These are phyloP conservation scores for Coemansia asiatica DNA, from an alignment of 192 early-diverging fungal genomes.

Conservation along the genomic window DNA sequence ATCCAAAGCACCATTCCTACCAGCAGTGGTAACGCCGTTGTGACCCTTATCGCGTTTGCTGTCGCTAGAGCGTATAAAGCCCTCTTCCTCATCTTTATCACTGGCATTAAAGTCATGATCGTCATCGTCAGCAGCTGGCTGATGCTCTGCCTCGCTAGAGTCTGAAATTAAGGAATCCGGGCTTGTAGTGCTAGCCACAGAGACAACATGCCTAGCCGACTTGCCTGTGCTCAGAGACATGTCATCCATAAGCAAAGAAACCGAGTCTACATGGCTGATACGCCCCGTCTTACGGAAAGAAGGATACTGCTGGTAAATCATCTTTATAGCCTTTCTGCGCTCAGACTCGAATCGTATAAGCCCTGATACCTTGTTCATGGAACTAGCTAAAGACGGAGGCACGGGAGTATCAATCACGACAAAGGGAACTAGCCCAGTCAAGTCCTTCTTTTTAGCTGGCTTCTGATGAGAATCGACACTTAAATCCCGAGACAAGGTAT, in stretches of 20 bases:
- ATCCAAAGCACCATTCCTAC: neutral
- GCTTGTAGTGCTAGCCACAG: neutral
- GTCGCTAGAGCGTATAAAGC: neutral
- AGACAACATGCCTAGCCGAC: neutral
- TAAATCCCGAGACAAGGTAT: neutral
- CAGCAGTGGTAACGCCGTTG: no score
- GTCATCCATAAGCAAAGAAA: neutral
- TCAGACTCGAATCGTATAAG: neutral
- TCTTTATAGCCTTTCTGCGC: neutral
- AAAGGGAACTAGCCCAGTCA: neutral
- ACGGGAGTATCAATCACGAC: neutral
- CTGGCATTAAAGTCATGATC: no score
- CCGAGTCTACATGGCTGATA: neutral
- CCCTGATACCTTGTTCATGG: neutral
- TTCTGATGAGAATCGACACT: no score
- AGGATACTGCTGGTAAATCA: neutral
- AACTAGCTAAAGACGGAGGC: neutral
- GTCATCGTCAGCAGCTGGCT: neutral
- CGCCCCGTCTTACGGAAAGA: neutral
- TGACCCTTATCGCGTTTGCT: no score
- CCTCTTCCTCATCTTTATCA: neutral
- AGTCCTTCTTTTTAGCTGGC: neutral
- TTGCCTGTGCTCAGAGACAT: neutral
- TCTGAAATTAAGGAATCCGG: neutral
- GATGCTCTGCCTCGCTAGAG: neutral